Evolutionary conservation across 2,329 filamentous ascomycete genomes (phyloP), one percentile per base, ranked within the genome.

Genomic region (Blumeria graminis): DNA sequence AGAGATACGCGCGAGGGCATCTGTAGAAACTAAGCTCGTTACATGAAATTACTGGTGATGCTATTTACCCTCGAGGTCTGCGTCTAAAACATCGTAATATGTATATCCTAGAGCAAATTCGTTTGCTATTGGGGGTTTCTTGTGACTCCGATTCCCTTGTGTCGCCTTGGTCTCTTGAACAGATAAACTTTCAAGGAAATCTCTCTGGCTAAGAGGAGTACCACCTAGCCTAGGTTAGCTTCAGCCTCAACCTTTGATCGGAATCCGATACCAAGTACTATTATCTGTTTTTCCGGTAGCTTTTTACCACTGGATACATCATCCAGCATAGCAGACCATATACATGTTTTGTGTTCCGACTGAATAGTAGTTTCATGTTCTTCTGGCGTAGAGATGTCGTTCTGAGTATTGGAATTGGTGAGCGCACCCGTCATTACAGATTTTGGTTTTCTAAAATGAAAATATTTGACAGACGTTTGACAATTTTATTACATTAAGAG

Each of bases 291-390:
- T 71, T 94, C 87, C 6, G 88, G 86, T 64, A 95, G 72, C 63
- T 84, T 78, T 73, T 92, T 93, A 62, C 86, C 87, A 69, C 85
- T 94, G 63, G 89, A 87, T 63, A 92, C 89, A 56, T 80, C 82
- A 69, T 93, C 86, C 62, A 95, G 76, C 84, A 95, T 86, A 48
- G 86, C 88, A 59, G 84, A 89, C 90, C 90, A 95, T 69, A 95
- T 82, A 67, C 94, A 86, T 53, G 33, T 53, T 34, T 53, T 53
- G 38, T 28, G 22, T 28, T 1, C 22, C 22, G 22, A 28, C 22
- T 2, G 22, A 28, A 28, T 28, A 28, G 22, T 28, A 28, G 22
- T 4, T 2, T 28, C 22, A 28, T 28, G 22, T 28, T 28, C 22
- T 28, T 28, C 22, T 28, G 22, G 22, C 22, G 22, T 28, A 28